phyloP scores from a whole-genome alignment of 345 rosid genomes.

The Mercurialis annua region DNA sequence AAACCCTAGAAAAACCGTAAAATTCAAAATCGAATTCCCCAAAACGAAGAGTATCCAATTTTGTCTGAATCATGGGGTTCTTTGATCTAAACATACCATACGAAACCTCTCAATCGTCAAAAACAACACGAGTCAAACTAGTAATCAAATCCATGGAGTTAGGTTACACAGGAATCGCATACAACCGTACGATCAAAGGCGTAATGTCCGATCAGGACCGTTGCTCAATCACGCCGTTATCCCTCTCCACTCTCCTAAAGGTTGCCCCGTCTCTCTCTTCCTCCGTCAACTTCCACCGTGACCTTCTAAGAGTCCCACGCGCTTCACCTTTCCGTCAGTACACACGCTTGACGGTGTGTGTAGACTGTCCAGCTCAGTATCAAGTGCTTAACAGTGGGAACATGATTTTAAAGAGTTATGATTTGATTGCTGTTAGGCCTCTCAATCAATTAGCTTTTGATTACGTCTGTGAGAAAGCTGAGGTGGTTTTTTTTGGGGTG shows the following conservation, averaged over 20 bases:
- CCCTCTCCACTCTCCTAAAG: slow-evolving; percentile 60
- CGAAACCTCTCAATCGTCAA: slow-evolving; percentile 34
- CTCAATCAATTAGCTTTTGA: slow-evolving; percentile 65
- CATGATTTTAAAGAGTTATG: slow-evolving; percentile 66
- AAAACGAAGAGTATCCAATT: not conserved
- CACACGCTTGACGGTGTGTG: slow-evolving; percentile 71
- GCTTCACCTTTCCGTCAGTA: slow-evolving; percentile 79
- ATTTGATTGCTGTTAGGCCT: slow-evolving; percentile 72
- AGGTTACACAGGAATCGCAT: slow-evolving; percentile 65
- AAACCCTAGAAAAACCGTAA: not conserved
- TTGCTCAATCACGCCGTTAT: slow-evolving; percentile 55
- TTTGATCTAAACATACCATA: slow-evolving; percentile 75
- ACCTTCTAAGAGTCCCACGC: slow-evolving; percentile 60
- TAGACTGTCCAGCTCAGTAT: slow-evolving; percentile 52
- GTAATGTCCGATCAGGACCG: slow-evolving; percentile 58
- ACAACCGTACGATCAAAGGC: slow-evolving; percentile 50
- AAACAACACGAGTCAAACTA: slow-evolving; percentile 45
- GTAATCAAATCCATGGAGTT: slow-evolving; percentile 74
- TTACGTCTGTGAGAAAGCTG: slow-evolving; percentile 62
- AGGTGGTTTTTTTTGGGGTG: slow-evolving; percentile 34
- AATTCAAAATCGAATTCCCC: slow-evolving; percentile 1
- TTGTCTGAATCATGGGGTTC: slow-evolving; percentile 48
- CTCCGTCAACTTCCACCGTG: slow-evolving; percentile 71
- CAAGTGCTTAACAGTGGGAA: slow-evolving; percentile 67
- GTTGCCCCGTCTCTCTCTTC: slow-evolving; percentile 53